These are phyloP conservation scores for Leccinellum luteum DNA, from an alignment of 768 basidiomycete species.

Conservation along the genomic window DNA sequence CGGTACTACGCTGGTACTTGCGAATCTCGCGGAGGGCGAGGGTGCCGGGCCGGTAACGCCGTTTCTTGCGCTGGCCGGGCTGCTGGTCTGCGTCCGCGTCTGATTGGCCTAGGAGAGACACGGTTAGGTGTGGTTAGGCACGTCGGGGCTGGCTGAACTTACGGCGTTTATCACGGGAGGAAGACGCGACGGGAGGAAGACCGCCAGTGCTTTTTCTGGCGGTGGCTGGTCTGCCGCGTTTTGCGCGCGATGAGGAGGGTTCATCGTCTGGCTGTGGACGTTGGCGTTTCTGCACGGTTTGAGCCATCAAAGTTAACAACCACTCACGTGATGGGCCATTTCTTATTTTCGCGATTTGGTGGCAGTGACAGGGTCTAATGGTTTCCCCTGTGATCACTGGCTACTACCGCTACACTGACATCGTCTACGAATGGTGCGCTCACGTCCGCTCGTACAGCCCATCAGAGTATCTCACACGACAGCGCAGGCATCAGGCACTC, in stretches of 20 bases:
- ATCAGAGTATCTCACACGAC: neutral
- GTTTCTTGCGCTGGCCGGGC: conserved; percentile 41
- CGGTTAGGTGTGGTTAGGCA: neutral
- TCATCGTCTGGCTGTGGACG: conserved; percentile 25
- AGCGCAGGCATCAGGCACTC: conserved; percentile 51
- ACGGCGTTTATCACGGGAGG: conserved; percentile 22
- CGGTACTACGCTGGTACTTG: conserved; percentile 92
- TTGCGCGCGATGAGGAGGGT: conserved; percentile 34
- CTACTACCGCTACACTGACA: conserved; percentile 83
- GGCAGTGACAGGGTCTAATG: conserved; percentile 7
- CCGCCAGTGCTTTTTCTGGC: conserved; percentile 88
- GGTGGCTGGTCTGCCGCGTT: conserved; percentile 54
- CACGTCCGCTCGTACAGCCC: neutral
- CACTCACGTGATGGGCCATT: neutral
- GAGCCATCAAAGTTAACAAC: conserved; percentile 49
- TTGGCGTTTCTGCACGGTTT: conserved; percentile 59
- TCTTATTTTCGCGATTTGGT: neutral
- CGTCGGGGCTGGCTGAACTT: neutral
- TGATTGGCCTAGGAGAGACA: conserved; percentile 16
- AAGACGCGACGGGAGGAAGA: conserved; percentile 30
- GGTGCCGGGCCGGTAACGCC: conserved; percentile 86
- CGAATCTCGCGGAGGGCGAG: conserved; percentile 90
- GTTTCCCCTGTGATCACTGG: conserved; percentile 54
- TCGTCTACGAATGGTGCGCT: conserved; percentile 77
- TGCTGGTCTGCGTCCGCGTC: conserved; percentile 21